Evolutionary conservation across 371 early-diverging fungal species (phyloP).

Genomic region (Mucor racemosus): DNA sequence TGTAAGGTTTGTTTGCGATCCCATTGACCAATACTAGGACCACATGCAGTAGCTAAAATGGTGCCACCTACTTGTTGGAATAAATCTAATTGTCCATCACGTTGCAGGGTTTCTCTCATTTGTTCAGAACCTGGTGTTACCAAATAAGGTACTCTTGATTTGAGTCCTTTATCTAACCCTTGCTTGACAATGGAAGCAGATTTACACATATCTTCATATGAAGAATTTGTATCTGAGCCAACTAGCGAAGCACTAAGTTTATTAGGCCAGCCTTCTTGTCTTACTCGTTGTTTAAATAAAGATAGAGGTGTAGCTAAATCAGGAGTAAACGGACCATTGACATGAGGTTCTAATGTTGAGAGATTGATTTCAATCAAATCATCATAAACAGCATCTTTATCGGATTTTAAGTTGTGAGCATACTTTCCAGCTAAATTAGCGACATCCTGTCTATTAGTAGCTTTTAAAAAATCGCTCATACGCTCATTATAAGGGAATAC

Average conservation of each 20-base stretch:
- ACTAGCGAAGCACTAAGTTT: slow-evolving; percentile 87
- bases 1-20: slow-evolving; percentile 84
- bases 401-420: slow-evolving; percentile 82
- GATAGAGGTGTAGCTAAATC: slow-evolving; percentile 90
- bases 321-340: slow-evolving; percentile 97
- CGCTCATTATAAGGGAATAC: slow-evolving; percentile 91
- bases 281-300: slow-evolving; percentile 81
- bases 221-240: slow-evolving; percentile 96
- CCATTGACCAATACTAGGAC: slow-evolving; percentile 98
- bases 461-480: slow-evolving; percentile 86
- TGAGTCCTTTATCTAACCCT: slow-evolving; percentile 79
- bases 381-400: slow-evolving; percentile 88
- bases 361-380: slow-evolving; percentile 92
- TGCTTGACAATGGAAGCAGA: slow-evolving; percentile 88
- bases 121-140: slow-evolving; percentile 96
- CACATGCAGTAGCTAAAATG: slow-evolving; percentile 96
- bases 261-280: slow-evolving; percentile 82
- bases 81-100: slow-evolving; percentile 84
- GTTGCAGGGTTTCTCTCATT: slow-evolving; percentile 92
- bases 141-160: slow-evolving; percentile 77
- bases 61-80: slow-evolving; percentile 82
- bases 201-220: slow-evolving; percentile 94
- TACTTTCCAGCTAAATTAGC: slow-evolving; percentile 74
- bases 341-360: slow-evolving; percentile 85
- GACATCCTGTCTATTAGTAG: slow-evolving; percentile 80